Conservation (phyloP, 2,329 filamentous ascomycete species). For the Elsinoe australis region DNA sequence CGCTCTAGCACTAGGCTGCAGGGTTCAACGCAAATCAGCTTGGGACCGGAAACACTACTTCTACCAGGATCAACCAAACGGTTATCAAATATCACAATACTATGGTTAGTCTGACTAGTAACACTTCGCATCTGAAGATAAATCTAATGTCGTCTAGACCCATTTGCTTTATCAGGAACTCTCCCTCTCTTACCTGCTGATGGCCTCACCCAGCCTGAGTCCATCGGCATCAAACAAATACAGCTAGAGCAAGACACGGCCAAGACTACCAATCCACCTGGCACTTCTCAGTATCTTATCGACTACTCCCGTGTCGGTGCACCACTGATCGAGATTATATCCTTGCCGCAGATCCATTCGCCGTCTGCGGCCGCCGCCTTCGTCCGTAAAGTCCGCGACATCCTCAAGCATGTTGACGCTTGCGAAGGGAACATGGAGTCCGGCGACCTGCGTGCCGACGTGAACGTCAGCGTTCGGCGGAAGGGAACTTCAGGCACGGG, state of each 20-base stretch:
- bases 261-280: conserved; percentile 74
- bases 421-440: conserved; percentile 90
- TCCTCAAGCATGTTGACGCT: conserved; percentile 72
- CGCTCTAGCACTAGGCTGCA: conserved; percentile 73
- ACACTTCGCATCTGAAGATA: not conserved
- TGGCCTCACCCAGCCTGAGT: conserved; percentile 67
- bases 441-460: conserved; percentile 82
- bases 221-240: conserved; percentile 80
- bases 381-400: conserved; percentile 77
- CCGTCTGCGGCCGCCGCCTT: conserved; percentile 80
- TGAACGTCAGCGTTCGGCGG: conserved; percentile 81
- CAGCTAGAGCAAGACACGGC: conserved; percentile 98
- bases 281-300: conserved; percentile 57
- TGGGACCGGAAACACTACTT: conserved; percentile 99
- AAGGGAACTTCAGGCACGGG: conserved; percentile 35
- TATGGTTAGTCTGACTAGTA: conserved; percentile 50
- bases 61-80: conserved; percentile 93
- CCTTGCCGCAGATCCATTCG: conserved; percentile 77
- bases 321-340: conserved; percentile 92
- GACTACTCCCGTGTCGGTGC: conserved; percentile 92
- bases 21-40: conserved; percentile 65
- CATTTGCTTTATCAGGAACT: conserved; percentile 60
- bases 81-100: conserved; percentile 97
- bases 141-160: conserved; percentile 36
- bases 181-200: conserved; percentile 67